Base-by-base conservation (phyloP, 1,284 basidiomycete genomes). In the Anthracocystis walkeri region DNA sequence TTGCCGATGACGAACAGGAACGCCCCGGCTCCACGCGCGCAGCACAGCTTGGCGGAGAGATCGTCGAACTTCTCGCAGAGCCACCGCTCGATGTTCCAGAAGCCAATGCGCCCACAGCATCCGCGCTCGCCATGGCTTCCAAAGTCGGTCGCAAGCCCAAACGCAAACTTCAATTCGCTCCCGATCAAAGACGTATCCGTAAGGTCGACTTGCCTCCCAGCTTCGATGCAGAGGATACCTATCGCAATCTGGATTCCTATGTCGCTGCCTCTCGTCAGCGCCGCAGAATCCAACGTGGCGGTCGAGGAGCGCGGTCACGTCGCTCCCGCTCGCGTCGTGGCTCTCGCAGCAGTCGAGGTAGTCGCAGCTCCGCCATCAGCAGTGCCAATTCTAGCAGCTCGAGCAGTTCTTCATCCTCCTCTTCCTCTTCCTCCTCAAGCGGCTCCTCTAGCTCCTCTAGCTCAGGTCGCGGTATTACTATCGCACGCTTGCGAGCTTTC, bases 241-340 rank as follows among this genome's bases (percentile, higher is more conserved):
- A 83, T 57, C 77, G 83, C 10, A 77, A 78, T n/a, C 66, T 85
- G 0, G 82, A 84, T 33, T 49, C 76, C 4, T 84, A 78, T 53
- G 79, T 85, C n/a, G 51, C 66, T 11, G 79, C 76, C 16, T 74
- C 79, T 21, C 77, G 81, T 20, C 60, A 61, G 14, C 63, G 64
- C 4, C 59, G 81, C 20, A 65, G 75, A 38, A 63, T 41, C 6
- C 38, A 62, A 27, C 63, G 75, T 8, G 57, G 57, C 7, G 53
- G 64, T 23, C 41, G 25, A 12, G 31, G 35, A 2, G 25, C 55
- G 18, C 16, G 51, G 14, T 55, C 60, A 11, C 61, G 61, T 25
- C 50, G 57, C 21, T 58, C 59, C 5, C 44, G 60, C 29, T 65
- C 66, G 10, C 64, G 69, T 23, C 63, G 73, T 4, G 75, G 74